Conservation (phyloP, 2,329 filamentous ascomycete species). For the Sclerotinia sclerotiorum region DNA sequence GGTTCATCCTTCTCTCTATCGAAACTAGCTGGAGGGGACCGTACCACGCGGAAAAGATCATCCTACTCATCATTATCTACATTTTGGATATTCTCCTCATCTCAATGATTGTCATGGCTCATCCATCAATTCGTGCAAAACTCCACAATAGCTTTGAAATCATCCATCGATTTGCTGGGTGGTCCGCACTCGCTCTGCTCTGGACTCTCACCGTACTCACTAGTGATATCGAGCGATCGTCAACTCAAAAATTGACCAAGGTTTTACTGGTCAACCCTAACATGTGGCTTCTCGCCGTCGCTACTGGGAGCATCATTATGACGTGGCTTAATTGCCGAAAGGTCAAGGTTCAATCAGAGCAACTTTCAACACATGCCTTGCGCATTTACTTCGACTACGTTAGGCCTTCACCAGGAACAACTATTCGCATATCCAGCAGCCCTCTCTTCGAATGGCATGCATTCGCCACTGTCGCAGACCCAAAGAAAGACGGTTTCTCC, state of each 20-base stretch:
- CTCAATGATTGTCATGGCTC: constrained; percentile 60
- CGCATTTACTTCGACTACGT: constrained; percentile 68
- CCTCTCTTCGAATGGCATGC: constrained; percentile 72
- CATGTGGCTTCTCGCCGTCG: constrained; percentile 68
- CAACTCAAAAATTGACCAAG: constrained; percentile 35
- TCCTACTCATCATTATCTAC: constrained; percentile 53
- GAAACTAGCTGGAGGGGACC: constrained; percentile 36
- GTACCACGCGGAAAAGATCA: constrained; percentile 46
- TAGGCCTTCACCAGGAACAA: constrained; percentile 56
- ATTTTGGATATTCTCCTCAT: constrained; percentile 58
- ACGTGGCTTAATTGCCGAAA: constrained; percentile 73
- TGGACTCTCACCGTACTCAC: constrained; percentile 62
- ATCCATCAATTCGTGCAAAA: constrained; percentile 61
- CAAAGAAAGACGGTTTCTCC: constrained; percentile 56
- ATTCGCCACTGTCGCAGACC: constrained; percentile 70
- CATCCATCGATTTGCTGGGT: constrained; percentile 72
- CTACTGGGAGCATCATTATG: constrained; percentile 64
- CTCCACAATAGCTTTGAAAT: constrained; percentile 70
- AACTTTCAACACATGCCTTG: constrained; percentile 70
- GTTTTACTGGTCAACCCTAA: constrained; percentile 49
- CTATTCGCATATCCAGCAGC: constrained; percentile 59
- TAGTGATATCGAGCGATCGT: constrained; percentile 46
- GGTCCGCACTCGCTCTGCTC: constrained; percentile 64
- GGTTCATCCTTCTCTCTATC: constrained; percentile 46
- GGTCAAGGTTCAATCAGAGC: constrained; percentile 63